Percentiles rank a stretch among this genome's conserved stretches.
Evolutionary conservation across 306 rosid genomes (phyloP).

Genomic region (Sicyos edulis): DNA sequence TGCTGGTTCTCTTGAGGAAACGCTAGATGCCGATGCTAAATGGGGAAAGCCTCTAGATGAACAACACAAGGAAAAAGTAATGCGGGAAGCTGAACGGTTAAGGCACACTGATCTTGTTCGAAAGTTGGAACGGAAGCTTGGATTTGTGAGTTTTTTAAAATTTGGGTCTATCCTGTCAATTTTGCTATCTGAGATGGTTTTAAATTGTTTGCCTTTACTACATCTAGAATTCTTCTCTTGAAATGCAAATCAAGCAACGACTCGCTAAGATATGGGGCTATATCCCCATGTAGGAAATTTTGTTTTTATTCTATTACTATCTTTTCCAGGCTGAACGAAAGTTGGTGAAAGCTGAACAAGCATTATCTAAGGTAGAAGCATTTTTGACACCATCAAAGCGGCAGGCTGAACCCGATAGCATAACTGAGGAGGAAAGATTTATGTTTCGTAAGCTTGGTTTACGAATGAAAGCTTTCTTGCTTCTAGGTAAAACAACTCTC

Average conservation of each 20-base stretch:
- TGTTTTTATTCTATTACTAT: constrained; percentile 19
- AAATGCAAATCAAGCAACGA: neutral
- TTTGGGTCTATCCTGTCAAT: neutral
- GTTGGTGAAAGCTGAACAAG: constrained; percentile 63
- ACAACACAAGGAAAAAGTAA: constrained; percentile 49
- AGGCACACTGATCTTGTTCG: constrained; percentile 58
- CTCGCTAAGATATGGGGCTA: neutral
- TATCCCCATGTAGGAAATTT: neutral
- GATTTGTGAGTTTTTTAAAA: constrained; percentile 51
- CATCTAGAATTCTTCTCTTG: neutral
- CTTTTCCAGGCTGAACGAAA: constrained; percentile 68
- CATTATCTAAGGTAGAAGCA: constrained; percentile 68
- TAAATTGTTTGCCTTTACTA: neutral
- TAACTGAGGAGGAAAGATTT: constrained; percentile 94
- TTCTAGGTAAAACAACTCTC: constrained; percentile 59
- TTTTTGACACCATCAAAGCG: constrained; percentile 56
- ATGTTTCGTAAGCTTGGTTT: constrained; percentile 97
- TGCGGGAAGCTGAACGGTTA: constrained; percentile 51
- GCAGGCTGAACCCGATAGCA: constrained; percentile 75
- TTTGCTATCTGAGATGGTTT: neutral
- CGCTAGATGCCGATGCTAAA: constrained; percentile 82
- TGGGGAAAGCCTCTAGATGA: constrained; percentile 77
- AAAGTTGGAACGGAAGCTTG: constrained; percentile 70
- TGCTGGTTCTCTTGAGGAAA: constrained; percentile 89
- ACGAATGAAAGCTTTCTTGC: constrained; percentile 96